Conservation (phyloP, 495 filamentous ascomycete genomes). For the Podospora appendiculata region DNA sequence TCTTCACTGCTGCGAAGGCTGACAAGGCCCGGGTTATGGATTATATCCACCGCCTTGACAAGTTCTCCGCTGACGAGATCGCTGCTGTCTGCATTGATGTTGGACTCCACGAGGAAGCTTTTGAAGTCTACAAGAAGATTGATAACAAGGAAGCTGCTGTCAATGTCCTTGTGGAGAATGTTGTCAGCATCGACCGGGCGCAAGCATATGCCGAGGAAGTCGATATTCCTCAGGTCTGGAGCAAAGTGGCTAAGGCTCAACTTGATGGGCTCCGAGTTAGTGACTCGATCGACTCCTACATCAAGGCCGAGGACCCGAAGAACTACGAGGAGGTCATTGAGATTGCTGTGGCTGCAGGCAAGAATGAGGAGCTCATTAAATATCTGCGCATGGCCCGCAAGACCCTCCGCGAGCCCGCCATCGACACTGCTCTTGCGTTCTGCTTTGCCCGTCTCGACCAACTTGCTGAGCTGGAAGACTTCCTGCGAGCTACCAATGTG, state of each 20-base stretch:
- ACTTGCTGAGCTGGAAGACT: constrained; percentile 91
- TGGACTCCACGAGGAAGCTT: constrained; percentile 93
- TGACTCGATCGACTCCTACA: constrained; percentile 95
- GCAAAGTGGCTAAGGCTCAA: constrained; percentile 96
- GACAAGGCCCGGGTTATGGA: constrained; percentile 94
- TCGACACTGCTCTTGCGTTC: constrained; percentile 91
- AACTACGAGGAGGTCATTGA: constrained; percentile 97
- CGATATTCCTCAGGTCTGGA: constrained; percentile 97
- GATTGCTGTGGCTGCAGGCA: constrained; percentile 89
- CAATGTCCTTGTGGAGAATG: constrained; percentile 90
- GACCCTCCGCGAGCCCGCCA: constrained; percentile 86
- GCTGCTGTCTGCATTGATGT: constrained; percentile 89
- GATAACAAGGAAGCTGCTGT: constrained; percentile 79
- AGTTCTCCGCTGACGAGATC: constrained; percentile 88
- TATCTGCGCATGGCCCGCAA: constrained; percentile 96
- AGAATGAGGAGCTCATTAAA: constrained; percentile 97
- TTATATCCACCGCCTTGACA: constrained; percentile 86
- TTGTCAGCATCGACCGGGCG: constrained; percentile 97
- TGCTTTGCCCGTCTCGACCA: constrained; percentile 87
- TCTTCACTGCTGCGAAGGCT: constrained; percentile 94
- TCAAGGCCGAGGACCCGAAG: constrained; percentile 83
- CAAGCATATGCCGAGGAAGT: constrained; percentile 95
- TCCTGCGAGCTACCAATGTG: constrained; percentile 88
- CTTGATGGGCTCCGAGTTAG: constrained; percentile 89
- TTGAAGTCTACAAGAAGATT: constrained; percentile 98